Evolutionary conservation across 2,329 filamentous ascomycete genomes (phyloP).

Genomic region (Sporothrix brasiliensis): DNA sequence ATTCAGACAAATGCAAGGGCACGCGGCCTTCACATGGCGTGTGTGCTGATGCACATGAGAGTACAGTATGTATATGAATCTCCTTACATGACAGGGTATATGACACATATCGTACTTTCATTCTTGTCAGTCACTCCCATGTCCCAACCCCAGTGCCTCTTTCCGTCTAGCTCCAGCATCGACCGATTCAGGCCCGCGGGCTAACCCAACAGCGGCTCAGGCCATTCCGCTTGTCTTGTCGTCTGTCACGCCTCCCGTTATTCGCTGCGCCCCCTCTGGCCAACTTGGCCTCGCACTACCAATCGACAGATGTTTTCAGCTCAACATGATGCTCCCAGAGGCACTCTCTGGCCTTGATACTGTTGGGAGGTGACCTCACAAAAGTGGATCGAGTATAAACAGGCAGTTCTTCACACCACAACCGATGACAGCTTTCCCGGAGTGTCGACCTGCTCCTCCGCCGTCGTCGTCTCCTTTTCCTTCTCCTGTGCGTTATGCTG

Average conservation of each 20-base stretch:
- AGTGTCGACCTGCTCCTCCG: slow-evolving; percentile 18
- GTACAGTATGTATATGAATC: background rate
- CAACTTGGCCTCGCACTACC: slow-evolving; percentile 27
- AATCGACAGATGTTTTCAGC: slow-evolving; percentile 29
- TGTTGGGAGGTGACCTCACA: background rate
- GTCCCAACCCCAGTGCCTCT: background rate
- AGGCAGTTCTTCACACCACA: slow-evolving; percentile 2
- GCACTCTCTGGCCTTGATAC: background rate
- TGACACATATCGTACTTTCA: too few relatives aligned
- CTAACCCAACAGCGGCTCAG: slow-evolving; percentile 38
- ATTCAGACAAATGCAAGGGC: background rate
- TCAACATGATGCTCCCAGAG: background rate
- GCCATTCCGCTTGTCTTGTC: slow-evolving; percentile 41
- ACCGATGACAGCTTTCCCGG: slow-evolving; percentile 18
- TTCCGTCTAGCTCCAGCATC: slow-evolving; percentile 37
- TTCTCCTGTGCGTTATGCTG: background rate
- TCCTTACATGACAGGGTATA: background rate
- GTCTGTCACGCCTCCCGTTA: slow-evolving; percentile 34
- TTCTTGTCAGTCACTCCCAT: too few relatives aligned
- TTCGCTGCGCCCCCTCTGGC: slow-evolving; percentile 27
- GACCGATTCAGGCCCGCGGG: slow-evolving; percentile 40
- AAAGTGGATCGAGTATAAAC: background rate
- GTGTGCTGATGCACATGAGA: background rate
- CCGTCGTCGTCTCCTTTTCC: too few relatives aligned
- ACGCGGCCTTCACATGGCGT: background rate